Conservation (phyloP, 2,329 filamentous ascomycete genomes). For the Chalaropsis ovoidea region DNA sequence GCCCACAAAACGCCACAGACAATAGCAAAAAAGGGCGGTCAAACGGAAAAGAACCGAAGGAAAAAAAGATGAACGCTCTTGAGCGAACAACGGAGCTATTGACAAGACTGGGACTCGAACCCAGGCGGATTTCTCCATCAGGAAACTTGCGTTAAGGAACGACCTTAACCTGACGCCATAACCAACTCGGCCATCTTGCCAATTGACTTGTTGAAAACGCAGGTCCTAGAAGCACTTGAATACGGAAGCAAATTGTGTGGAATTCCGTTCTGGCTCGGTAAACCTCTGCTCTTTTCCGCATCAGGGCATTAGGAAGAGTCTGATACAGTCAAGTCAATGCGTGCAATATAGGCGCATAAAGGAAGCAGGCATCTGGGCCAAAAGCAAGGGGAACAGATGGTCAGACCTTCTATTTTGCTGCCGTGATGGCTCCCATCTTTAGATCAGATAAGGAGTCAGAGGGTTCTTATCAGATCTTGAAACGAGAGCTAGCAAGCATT, state of each 20-base stretch:
- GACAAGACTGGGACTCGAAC: constrained; percentile 25
- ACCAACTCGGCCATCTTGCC: constrained; percentile 34
- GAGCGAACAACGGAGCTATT: neutral
- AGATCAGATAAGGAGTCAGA: neutral
- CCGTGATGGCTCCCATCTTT: neutral
- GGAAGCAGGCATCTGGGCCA: neutral
- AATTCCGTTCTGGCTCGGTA: too few species aligned
- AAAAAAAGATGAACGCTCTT: neutral
- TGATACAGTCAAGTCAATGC: too few species aligned
- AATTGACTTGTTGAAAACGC: neutral
- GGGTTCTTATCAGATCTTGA: neutral
- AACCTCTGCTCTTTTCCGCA: too few species aligned
- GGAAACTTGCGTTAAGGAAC: constrained; percentile 28
- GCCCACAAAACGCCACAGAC: neutral
- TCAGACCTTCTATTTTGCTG: neutral
- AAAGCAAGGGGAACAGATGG: neutral
- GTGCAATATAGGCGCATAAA: too few species aligned
- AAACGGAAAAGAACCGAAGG: neutral
- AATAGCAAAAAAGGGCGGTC: neutral
- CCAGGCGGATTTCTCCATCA: constrained; percentile 25
- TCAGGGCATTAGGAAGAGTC: too few species aligned
- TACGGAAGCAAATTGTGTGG: neutral
- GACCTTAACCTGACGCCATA: constrained; percentile 34
- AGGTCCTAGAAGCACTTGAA: neutral
- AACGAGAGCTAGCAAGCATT: neutral